Base-by-base conservation (phyloP, 805 yeast species). In the Candida khao-thaluensis region DNA sequence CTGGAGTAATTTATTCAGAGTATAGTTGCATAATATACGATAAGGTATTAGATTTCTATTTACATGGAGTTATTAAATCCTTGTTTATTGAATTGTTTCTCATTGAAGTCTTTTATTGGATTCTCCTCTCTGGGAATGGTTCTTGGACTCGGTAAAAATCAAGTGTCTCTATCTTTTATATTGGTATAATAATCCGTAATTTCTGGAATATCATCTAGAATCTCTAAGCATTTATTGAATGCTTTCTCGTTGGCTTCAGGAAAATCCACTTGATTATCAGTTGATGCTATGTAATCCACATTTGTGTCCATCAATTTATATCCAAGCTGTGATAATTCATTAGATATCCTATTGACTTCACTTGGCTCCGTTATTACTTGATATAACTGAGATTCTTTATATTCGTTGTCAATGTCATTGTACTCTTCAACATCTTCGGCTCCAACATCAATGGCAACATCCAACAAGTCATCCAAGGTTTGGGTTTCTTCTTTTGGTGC, bases 151-250 rank as follows among this genome's bases (percentile, higher is more conserved):
- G n/a, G n/a, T n/a, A n/a, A n/a, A n/a, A n/a, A 10, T 22, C 10
- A 22, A 8, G 24, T 22, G 24, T 30, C 40, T 29, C 14, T 11
- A 5, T 29, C 30, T 26, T 33, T 32, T 9, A 77, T 66, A 56
- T 88, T 91, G 21, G 86, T 75, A 62, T 85, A 86, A 43, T 85
- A 79, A 45, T 79, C 87, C 5, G 87, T 79, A 15, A 91, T 85
- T 51, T 93, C 98, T 35, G 83, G 88, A n/a, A 88, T 65, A 23
- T 81, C 87, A 38, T 87, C 95, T 32, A 91, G 66, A 34, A 71
- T 69, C 16, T 59, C 65, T 23, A 82, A 58, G 24, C 89, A 77
- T 52, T 79, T 84, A 11, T 73, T 72, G 50, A 78, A 73, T 25
- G 71, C 69, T 43, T 69, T 72, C 42, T 60, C 66, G 6, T 71